Evolutionary conservation across 768 basidiomycete species (phyloP).

Genomic region (Rhizopogon vulgaris): DNA sequence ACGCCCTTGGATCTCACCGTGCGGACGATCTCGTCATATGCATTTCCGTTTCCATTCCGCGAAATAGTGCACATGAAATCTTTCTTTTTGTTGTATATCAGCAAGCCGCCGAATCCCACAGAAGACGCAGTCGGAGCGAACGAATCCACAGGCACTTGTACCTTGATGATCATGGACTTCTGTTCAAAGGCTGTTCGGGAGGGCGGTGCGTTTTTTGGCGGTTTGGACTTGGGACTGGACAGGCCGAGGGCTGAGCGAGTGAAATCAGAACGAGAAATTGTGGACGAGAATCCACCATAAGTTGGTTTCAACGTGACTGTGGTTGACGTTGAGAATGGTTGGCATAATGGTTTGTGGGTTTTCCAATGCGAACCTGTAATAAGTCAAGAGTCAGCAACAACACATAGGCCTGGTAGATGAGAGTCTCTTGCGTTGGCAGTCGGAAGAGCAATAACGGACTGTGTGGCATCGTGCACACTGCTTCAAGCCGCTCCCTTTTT

Average conservation of each 20-base stretch:
- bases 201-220: slow-evolving; percentile 9
- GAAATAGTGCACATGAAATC: slow-evolving; percentile 43
- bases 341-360: slow-evolving; percentile 41
- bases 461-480: slow-evolving; percentile 40
- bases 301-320: slow-evolving; percentile 43
- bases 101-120: slow-evolving; percentile 19
- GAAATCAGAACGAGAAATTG: slow-evolving; percentile 24
- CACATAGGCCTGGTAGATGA: background rate
- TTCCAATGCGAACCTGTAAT: slow-evolving; percentile 42
- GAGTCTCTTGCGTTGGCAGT: slow-evolving; percentile 44
- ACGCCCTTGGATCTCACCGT: slow-evolving; percentile 37
- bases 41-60: slow-evolving; percentile 24
- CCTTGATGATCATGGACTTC: slow-evolving; percentile 47
- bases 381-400: background rate
- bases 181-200: slow-evolving; percentile 20
- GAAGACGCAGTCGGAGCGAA: background rate
- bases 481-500: slow-evolving; percentile 28
- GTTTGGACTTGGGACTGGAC: slow-evolving; percentile 14
- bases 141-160: slow-evolving; percentile 37
- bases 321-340: slow-evolving; percentile 35
- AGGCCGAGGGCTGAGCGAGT: slow-evolving; percentile 25
- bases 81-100: slow-evolving; percentile 49
- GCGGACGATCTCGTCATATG: slow-evolving; percentile 36
- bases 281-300: slow-evolving; percentile 21
- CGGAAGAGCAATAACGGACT: slow-evolving; percentile 45